Evolutionary conservation across 257 asterid species (phyloP), one percentile per base, ranked within the genome.

Genomic region (Knoxia roxburghii): DNA sequence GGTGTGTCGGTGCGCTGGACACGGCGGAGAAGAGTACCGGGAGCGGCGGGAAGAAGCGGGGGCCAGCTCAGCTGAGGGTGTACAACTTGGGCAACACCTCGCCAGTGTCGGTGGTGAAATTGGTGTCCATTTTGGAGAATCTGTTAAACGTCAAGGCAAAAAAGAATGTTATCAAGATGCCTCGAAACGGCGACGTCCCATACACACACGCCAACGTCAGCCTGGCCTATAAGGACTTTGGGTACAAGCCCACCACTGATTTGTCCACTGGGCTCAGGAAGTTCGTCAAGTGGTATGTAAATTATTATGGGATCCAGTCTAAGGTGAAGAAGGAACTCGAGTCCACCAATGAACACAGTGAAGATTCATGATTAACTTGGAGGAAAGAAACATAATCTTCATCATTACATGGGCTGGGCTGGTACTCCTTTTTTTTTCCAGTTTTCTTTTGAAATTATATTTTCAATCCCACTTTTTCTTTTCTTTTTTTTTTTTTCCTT

Each of bases 21-120:
- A 87, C 98, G 66, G 96, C 98, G 52, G 96, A 92, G 90, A 92
- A 89, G 87, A 92, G 98, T 80, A 92, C 96, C 69, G 98, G 98
- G 0, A 86, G 81, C 26, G 94, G 95, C 40, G 98, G 98, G 5
- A 87, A 89, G 93, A 92, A 92, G 85, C 77, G 66, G 17, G 89
- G 54, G 10, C 80, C 97, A 61, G 98, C 98, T 37, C 98, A 92
- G 74, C 80, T 92, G 68, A 78, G 98, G 75, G 97, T 92, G 39
- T 92, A 92, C 82, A 92, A 92, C 37, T 61, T 92, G 69, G 98
- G 98, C 8, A 92, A 92, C 80, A 92, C 96, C 1, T 75, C 95
- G 0, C 98, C 98, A 0, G 97, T 92, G 80, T 79, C 97, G 85
- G 98, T 92, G 80, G 91, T 76, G 72, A 92, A 87, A 30, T 74